Evolutionary conservation across 352 stramenopile genomes (phyloP), one percentile per base, ranked within the genome.

Genomic region (Peronospora belbahrii): DNA sequence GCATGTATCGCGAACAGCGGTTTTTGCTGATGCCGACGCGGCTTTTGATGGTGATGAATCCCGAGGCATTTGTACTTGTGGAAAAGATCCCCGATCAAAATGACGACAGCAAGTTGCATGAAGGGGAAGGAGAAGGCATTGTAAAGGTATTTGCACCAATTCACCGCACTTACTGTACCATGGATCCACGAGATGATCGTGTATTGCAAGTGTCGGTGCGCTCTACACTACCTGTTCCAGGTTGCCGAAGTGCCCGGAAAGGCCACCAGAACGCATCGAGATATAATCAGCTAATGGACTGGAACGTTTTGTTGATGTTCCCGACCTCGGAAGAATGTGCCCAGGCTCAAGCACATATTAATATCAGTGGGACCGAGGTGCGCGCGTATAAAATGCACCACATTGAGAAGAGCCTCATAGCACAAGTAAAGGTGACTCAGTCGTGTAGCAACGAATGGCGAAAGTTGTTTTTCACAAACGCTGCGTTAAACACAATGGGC

Each of bases 351-450:
- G 70, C 69, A 6, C 78, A 88, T 42, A 66, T 90, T 1, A 79
- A 86, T 36, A 54, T 88, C 24, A 84, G 70, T 39, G 73, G 75
- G 22, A 77, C 74, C 2, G 78, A 86, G 54, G 78, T 90, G 38
- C 78, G 78, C 3, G 78, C 78, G 20, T 86, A 83, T 43, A 90
- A 90, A 51, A 56, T 90, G 42, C 66, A 81, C 31, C 74, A 84
- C 49, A 83, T 90, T 49, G 73, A 88, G 31, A 59, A 81, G 31
- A 84, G 73, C 35, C 53, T 90, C 34, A 82, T 62, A 20, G 66
- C 59, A 0, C 73, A 90, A 36, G 52, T 84, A 11, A 62, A 82
- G 35, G 64, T 87, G 33, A 81, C 66, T 36, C 67, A 74, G 30
- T 78, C 70, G 3, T 62, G 58, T 14, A 62, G 40, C 11, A 42